These are phyloP conservation scores for Talaromyces trachyspermus DNA, from an alignment of 495 filamentous ascomycete species.

Conservation along the genomic window DNA sequence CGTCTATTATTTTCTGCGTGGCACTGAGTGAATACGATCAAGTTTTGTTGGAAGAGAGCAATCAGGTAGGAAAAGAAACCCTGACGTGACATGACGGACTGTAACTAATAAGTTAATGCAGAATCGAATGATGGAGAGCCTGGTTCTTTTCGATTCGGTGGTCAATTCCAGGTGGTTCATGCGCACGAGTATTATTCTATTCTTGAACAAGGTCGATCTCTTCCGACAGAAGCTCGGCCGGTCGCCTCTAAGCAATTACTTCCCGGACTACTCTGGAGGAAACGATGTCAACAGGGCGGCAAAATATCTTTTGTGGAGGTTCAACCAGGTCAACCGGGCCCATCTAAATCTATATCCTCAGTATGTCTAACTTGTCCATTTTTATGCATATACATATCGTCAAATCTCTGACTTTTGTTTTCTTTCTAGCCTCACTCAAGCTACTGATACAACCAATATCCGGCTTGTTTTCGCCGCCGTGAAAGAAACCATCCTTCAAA, in stretches of 20 bases:
- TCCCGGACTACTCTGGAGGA: conserved; percentile 94
- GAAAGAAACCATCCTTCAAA: conserved; percentile 97
- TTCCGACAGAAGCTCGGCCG: conserved; percentile 90
- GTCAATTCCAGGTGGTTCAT: conserved; percentile 99
- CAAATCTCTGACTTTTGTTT: conserved; percentile 24
- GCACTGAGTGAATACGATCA: conserved; percentile 98
- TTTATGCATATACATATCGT: not conserved
- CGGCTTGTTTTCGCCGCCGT: conserved; percentile 95
- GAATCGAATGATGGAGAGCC: conserved; percentile 99
- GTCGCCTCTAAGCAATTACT: conserved; percentile 86
- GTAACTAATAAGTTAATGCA: conserved; percentile 22
- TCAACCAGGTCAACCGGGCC: conserved; percentile 95
- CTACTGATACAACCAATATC: conserved; percentile 97
- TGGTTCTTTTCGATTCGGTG: conserved; percentile 97
- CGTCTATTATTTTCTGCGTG: conserved; percentile 99
- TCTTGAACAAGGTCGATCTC: conserved; percentile 97
- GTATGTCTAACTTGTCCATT: conserved; percentile 49
- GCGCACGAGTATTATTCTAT: conserved; percentile 95
- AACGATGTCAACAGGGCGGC: conserved; percentile 96
- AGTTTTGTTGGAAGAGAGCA: conserved; percentile 90
- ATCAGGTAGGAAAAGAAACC: conserved; percentile 57
- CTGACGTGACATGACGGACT: not conserved
- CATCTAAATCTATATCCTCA: conserved; percentile 96
- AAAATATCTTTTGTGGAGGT: conserved; percentile 96
- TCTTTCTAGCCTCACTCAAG: conserved; percentile 77